Base-by-base conservation (phyloP, 768 basidiomycete genomes). In the Podaxis carcinomalis region DNA sequence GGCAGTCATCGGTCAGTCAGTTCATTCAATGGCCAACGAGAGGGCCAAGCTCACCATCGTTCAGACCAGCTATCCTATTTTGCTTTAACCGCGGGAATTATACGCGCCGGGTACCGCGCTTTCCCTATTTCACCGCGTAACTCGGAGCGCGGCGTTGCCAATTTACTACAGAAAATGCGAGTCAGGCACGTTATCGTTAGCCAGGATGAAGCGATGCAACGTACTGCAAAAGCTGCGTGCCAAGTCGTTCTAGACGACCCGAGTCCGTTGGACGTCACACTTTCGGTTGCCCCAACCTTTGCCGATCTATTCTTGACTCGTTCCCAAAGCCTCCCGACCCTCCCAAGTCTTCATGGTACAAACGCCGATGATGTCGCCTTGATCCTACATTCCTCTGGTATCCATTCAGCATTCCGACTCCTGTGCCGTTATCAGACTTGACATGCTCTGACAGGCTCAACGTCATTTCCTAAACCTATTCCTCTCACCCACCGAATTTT, bases 51-150 rank as follows among this genome's bases (percentile, higher is more conserved):
- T 56, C 27, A 59, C 21, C 9, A 21, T 27, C 16, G 10, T 32
- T 19, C 27, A 74, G 79, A 80, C 44, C 71, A 70, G 1, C 51
- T 77, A 16, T 66, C 74, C 13, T 70, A 77, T 50, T 73, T 76
- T 47, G 69, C 73, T 3, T 55, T 70, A 11, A 63, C 67, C 36
- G 67, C 73, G 4, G 77, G 78, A 5, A 70, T 80, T 47, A 68
- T 78, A 1, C 67, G 75, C 7, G 78, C 79, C 5, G 80, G 78
- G 19, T 74, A 71, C 60, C 64, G 63, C 9, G 68, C 72, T 0
- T 75, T 77, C 40, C 72, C 76, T 7, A 68, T 78, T 4, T 79
- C 78, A 4, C 71, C 77, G 4, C 74, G 78, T 63, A 83, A 82
- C 66, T 81, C 80, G 0, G 72, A 78, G 0, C 68, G 74, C 4